These are phyloP conservation scores for Arctostaphylos glauca DNA, from an alignment of 148 eudicot genomes.

Conservation along the genomic window DNA sequence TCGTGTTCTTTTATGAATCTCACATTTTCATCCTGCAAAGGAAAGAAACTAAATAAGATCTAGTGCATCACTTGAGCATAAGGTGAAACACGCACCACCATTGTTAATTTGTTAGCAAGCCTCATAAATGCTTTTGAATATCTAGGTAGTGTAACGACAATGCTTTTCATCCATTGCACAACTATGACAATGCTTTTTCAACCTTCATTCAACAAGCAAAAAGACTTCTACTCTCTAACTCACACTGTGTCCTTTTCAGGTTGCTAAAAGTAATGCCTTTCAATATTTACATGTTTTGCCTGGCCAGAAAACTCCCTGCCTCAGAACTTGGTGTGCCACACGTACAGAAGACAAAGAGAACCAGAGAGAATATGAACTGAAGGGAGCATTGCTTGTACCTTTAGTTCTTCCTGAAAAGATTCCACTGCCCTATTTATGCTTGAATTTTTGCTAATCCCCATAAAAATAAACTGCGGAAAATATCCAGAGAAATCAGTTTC, in stretches of 20 bases:
- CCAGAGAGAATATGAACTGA: background rate
- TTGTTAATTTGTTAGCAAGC: background rate
- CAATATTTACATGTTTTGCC: background rate
- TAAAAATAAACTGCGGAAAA: conserved; percentile 43
- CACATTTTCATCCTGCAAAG: conserved; percentile 46
- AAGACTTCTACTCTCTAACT: background rate
- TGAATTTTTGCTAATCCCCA: conserved; percentile 35
- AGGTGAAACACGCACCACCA: conserved; percentile 9
- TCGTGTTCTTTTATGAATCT: conserved; percentile 48
- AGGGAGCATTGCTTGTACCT: conserved; percentile 32
- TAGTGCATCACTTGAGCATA: background rate
- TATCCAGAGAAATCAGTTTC: conserved; percentile 15
- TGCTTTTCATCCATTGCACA: background rate
- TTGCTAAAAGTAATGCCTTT: background rate
- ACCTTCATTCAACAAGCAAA: background rate
- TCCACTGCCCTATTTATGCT: conserved; percentile 28
- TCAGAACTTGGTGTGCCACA: too few species aligned
- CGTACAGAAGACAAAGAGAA: background rate
- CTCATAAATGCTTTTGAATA: background rate
- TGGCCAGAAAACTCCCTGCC: too few species aligned
- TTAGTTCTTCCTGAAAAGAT: conserved; percentile 44
- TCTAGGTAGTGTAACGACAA: background rate
- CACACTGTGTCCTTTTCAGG: background rate
- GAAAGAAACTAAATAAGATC: background rate
- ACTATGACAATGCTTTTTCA: conserved; percentile 1